Base-by-base conservation (phyloP, 306 rosid species). In the Arachis hypogaea region DNA sequence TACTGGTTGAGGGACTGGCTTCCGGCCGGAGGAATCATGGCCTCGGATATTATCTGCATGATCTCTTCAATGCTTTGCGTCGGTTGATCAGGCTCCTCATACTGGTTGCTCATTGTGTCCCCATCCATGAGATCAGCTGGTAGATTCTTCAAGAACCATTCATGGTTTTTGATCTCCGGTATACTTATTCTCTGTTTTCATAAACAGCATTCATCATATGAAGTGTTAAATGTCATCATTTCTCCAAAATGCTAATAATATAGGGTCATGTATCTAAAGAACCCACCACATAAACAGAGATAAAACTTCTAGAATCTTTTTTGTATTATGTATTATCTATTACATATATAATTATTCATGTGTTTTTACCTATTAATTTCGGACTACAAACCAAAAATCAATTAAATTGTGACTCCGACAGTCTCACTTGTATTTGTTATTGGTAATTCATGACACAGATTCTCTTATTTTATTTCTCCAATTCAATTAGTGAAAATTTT, bases 71-170 rank as follows among this genome's bases (percentile, higher is more conserved):
- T 40, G 78, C 93, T 89, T 74, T 94, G 98, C 85, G 76, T 83
- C 33, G 98, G 95, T 80, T 91, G 94, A 86, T 89, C 98, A 5
- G 94, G 85, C 88, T 89, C 97, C 61, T 88, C 96, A 71, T 82
- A 89, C 76, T 86, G 88, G 70, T 46, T 78, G 84, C 78, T 83
- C 64, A 46, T 66, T 47, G 77, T 58, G 29, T 69, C 89, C 44
- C 85, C 97, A 56, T 86, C 93, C 80, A 81, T 76, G 14, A 91
- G 95, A 84, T 91, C 98, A 64, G 89, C 81, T 4, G 98, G 98
- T 69, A 91, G 95, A 82, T 94, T 91, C 87, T 80, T 89, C 49
- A 89, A 74, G 84, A 94, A 94, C 98, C 98, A 94, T 63, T 94
- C 97, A 6, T 91, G 96, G 79, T 84, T 89, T 77, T 87, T 85